A percentile compares a stretch with the other conserved stretches of the same genome.
Evolutionary conservation across 345 rosid species (phyloP).

Genomic region (Physaria fendleri): DNA sequence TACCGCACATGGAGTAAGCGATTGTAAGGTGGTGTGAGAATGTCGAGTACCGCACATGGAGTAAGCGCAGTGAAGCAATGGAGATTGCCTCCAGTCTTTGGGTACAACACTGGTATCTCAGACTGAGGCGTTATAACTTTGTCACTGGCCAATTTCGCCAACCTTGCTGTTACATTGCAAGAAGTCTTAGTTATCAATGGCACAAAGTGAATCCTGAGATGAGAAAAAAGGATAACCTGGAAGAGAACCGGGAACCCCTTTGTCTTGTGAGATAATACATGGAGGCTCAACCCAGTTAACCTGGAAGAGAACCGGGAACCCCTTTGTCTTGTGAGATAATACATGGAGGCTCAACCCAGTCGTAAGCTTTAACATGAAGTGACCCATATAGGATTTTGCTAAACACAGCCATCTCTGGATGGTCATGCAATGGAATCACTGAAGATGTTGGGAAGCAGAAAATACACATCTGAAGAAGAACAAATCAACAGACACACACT

Average conservation of each 20-base stretch:
- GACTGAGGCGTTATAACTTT: slow-evolving; percentile 63
- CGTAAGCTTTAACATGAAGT: slow-evolving; percentile 88
- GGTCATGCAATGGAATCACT: slow-evolving; percentile 93
- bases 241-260: slow-evolving; percentile 33
- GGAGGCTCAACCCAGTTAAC: too few relatives aligned
- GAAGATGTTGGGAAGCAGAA: slow-evolving; percentile 94
- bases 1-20: slow-evolving; percentile 92
- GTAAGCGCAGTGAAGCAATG: slow-evolving; percentile 90
- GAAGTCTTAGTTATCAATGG: background rate
- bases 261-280: slow-evolving; percentile 36
- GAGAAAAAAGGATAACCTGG: slow-evolving; percentile 33
- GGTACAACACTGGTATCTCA: slow-evolving; percentile 62
- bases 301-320: slow-evolving; percentile 39
- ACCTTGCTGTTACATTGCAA: slow-evolving; percentile 48
- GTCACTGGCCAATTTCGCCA: slow-evolving; percentile 60
- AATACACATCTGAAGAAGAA: slow-evolving; percentile 66
- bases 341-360: slow-evolving; percentile 85
- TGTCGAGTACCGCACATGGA: slow-evolving; percentile 87
- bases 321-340: slow-evolving; percentile 36
- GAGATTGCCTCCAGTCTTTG: slow-evolving; percentile 77
- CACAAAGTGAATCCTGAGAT: background rate
- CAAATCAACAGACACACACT: slow-evolving; percentile 14
- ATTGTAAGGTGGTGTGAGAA: slow-evolving; percentile 82
- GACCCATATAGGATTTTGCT: slow-evolving; percentile 93
- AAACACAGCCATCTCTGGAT: slow-evolving; percentile 93